Base-by-base conservation (phyloP, 2,329 filamentous ascomycete species). In the Aspergillus quadricinctus region DNA sequence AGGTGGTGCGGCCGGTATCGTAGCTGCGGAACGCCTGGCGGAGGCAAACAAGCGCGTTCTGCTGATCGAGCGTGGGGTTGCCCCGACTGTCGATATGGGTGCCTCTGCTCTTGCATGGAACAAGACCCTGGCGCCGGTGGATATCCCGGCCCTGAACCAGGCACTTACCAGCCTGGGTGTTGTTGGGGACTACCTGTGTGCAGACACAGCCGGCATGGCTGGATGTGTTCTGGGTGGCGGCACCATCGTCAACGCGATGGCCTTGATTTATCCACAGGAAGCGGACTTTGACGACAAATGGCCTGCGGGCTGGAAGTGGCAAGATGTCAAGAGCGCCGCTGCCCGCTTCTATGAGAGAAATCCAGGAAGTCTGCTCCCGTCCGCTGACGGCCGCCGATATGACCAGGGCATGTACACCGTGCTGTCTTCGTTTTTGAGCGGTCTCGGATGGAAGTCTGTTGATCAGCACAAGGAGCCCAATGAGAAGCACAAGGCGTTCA, bases 211-310 rank as follows among this genome's bases (percentile, higher is more conserved):
- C 4, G 61, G 61, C 1, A 62, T 58, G 55, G 62, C 61, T 14
- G 62, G 57, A 8, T 64, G 62, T 43, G 59, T 64, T 27, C 57
- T 64, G 8, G 61, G 62, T 29, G 62, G 61, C 23, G 61, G 61
- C 21, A 60, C 58, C 23, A 58, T 57, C 11, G 43, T 65, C 41
- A 65, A 65, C 45, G 60, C 60, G 37, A 55, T 62, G 54, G 57
- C 55, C 5, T 61, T 62, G 49, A 59, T 65, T 19, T 45, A 65
- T 50, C 63, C 88, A 0, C 82, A 85, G 59, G 76, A 81, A 2
- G 67, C 75, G 3, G 88, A 90, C 66, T 90, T 87, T 78, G 85
- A 90, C 69, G 79, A 81, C 70, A 88, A 88, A 70, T 91, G 88
- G 75, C 88, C 88, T 0, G 60, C 73, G 0, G 88, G 88, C 41